Evolutionary conservation across 768 basidiomycete genomes (phyloP), one percentile per base, ranked within the genome.

Genomic region (Pleurotus ostreatus): DNA sequence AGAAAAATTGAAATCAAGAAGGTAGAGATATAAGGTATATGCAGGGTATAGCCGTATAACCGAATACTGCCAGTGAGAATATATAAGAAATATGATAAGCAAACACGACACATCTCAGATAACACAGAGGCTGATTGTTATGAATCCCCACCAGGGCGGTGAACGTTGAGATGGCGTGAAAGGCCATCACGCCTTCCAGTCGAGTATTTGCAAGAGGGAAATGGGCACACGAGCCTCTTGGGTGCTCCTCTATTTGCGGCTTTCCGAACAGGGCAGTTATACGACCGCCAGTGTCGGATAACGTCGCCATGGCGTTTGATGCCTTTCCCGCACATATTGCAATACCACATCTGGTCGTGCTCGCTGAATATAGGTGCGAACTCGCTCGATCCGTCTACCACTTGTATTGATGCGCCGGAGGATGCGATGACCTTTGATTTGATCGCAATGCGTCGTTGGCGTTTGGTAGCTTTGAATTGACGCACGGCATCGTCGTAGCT

Each of bases 251-350:
- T 13, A 18, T 12, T 18, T 9, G 37, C 51, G 9, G 51, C 51
- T 23, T 53, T 53, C 15, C 51, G 51, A 20, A 53, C 51, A 5
- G 51, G 51, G 20, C 51, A 53, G 23, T 53, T 53, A 23, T 43
- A 53, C 18, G 51, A 53, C n/a, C 51, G 51, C 51, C 51, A 53
- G 39, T 53, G 51, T 18, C 51, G 37, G 39, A 53, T 53, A 25
- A 53, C 51, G 23, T 53, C 51, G 7, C 51, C 51, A 22, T 53
- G 51, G 39, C 51, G 51, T 23, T 53, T 53, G 37, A 53, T 53
- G n/a, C 51, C 51, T 23, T 53, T 53, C n/a, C 51, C 51, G 39
- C 51, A 53, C 34, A 53, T 22, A 25, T 53, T 53, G 39, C 51
- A 53, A 22, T 53, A 53, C 38, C 39, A 53, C 37, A 53, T 37